These are phyloP conservation scores for Scolecobasidium constrictum DNA, from an alignment of 2,329 filamentous ascomycete species.

Conservation along the genomic window DNA sequence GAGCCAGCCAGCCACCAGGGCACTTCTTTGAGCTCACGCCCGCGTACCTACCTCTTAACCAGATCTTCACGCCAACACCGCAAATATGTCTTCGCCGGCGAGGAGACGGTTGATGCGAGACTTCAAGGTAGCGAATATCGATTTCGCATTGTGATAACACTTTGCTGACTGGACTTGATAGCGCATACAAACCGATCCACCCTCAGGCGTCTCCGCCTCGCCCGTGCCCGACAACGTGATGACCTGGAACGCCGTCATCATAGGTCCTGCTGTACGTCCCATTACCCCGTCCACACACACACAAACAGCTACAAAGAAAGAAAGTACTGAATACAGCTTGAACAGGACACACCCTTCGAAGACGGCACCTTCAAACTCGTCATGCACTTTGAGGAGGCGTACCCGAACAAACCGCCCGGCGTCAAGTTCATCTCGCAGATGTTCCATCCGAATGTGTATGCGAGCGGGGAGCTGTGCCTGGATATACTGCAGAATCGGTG, in stretches of 20 bases:
- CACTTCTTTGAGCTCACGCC: no score
- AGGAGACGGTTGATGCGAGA: conserved; percentile 96
- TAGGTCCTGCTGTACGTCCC: conserved; percentile 19
- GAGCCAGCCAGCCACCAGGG: no score
- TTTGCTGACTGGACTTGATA: conserved; percentile 27
- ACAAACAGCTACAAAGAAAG: neutral
- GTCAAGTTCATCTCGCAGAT: conserved; percentile 99
- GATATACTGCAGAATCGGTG: conserved; percentile 97
- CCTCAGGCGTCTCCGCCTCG: conserved; percentile 90
- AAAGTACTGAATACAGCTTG: conserved; percentile 2
- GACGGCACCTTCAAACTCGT: conserved; percentile 95
- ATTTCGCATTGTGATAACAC: no score
- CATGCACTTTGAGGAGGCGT: conserved; percentile 99
- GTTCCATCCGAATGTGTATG: conserved; percentile 99
- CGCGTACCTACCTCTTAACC: neutral
- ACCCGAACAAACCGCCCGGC: conserved; percentile 93
- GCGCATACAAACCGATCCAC: conserved; percentile 99
- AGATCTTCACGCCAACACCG: neutral
- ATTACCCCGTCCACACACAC: conserved; percentile 10
- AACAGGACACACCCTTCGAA: conserved; percentile 80
- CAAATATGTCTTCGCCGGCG: conserved; percentile 81
- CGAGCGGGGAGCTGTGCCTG: conserved; percentile 87
- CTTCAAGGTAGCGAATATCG: conserved; percentile 99
- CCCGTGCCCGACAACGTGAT: conserved; percentile 95
- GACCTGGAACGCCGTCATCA: conserved; percentile 61